Conservation (phyloP, 2,329 filamentous ascomycete genomes). For the Didymella exigua region DNA sequence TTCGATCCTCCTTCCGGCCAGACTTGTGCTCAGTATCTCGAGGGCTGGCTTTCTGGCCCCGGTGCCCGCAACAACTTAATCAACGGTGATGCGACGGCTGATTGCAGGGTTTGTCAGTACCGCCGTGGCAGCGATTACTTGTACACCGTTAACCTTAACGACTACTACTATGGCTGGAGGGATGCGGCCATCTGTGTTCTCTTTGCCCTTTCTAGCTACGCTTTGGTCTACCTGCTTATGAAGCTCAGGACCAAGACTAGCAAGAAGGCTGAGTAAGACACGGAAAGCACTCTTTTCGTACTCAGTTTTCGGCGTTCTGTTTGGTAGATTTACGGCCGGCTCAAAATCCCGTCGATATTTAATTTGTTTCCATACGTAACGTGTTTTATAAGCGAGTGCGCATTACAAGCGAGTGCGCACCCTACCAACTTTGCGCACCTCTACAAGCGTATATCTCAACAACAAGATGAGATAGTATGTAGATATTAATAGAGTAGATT, state of each 20-base stretch:
- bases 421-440: too few relatives aligned
- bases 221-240: slow-evolving; percentile 53
- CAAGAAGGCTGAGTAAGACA: slow-evolving; percentile 46
- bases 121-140: slow-evolving; percentile 65
- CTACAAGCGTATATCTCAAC: too few relatives aligned
- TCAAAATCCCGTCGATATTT: not conserved
- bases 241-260: slow-evolving; percentile 50
- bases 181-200: slow-evolving; percentile 65
- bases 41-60: slow-evolving; percentile 56
- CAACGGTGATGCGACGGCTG: slow-evolving; percentile 63
- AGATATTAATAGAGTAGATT: too few relatives aligned
- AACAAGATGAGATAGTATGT: too few relatives aligned
- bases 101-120: slow-evolving; percentile 68
- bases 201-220: slow-evolving; percentile 63
- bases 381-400: too few relatives aligned
- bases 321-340: too few relatives aligned
- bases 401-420: too few relatives aligned
- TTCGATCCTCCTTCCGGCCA: slow-evolving; percentile 57
- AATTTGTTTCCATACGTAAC: not conserved
- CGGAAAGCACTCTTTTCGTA: not conserved
- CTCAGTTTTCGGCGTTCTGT: too few relatives aligned
- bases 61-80: slow-evolving; percentile 41
- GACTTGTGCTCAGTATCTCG: slow-evolving; percentile 65
- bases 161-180: slow-evolving; percentile 70
- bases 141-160: slow-evolving; percentile 61